These are phyloP conservation scores for Cyamopsis tetragonoloba DNA, from an alignment of 306 rosid species.

Conservation along the genomic window DNA sequence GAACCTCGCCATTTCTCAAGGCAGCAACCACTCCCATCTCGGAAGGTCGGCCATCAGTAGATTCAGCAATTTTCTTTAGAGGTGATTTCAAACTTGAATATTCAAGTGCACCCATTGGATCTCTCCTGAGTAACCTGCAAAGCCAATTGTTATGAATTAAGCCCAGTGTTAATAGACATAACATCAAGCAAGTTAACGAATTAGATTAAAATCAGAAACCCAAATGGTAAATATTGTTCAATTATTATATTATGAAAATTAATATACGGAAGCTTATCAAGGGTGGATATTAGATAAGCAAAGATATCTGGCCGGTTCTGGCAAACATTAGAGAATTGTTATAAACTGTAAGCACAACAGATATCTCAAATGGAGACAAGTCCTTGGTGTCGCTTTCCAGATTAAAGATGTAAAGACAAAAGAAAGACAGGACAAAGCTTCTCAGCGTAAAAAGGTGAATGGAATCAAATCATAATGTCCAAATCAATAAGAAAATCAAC, in stretches of 20 bases:
- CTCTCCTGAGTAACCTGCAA: constrained; percentile 73
- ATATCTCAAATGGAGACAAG: not conserved
- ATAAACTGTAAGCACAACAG: not conserved
- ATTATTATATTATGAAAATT: not conserved
- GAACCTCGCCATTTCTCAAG: constrained; percentile 74
- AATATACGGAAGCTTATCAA: not conserved
- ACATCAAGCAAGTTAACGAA: constrained; percentile 2
- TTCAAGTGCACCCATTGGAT: constrained; percentile 93
- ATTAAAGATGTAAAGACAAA: constrained; percentile 1
- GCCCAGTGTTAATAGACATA: constrained; percentile 13
- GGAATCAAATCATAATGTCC: constrained; percentile 2
- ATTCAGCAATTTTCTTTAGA: constrained; percentile 62
- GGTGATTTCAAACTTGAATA: constrained; percentile 61
- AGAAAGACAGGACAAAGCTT: not conserved
- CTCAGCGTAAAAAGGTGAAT: not conserved
- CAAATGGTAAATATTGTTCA: not conserved
- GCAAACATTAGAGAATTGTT: not conserved
- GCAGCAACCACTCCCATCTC: constrained; percentile 89
- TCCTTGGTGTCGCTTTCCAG: not conserved
- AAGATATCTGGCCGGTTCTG: not conserved
- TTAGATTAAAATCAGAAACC: constrained; percentile 9
- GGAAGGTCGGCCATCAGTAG: constrained; percentile 63
- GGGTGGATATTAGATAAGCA: constrained; percentile 4
- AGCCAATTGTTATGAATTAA: constrained; percentile 12
- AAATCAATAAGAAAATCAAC: not conserved